Conservation (phyloP, 176 grass and related monocot species). For the Juncus effusus region DNA sequence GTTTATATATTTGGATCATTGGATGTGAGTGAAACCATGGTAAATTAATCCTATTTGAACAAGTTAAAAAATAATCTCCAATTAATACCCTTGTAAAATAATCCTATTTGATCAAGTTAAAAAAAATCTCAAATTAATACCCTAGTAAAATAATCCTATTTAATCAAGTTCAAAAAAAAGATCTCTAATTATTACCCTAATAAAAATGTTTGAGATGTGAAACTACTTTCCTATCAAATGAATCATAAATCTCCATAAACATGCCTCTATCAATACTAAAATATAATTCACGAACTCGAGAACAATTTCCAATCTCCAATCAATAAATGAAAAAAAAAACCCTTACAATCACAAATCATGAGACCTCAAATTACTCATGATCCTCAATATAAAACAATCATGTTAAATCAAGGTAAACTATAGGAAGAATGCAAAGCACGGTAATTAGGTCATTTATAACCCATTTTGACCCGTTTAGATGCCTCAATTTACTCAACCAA, state of each 20-base stretch:
- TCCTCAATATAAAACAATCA: not conserved
- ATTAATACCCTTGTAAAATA: too few species aligned
- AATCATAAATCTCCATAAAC: not conserved
- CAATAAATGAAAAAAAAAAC: not conserved
- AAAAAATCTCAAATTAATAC: too few species aligned
- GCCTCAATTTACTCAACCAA: slow-evolving; percentile 53
- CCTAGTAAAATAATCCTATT: too few species aligned
- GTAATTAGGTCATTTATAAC: slow-evolving; percentile 27
- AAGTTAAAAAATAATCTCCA: too few species aligned
- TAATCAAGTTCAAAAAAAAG: too few species aligned
- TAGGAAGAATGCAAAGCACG: slow-evolving; percentile 34
- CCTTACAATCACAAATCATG: not conserved
- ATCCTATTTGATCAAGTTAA: too few species aligned
- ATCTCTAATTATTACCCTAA: too few species aligned
- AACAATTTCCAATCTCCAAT: not conserved
- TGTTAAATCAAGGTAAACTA: slow-evolving; percentile 32
- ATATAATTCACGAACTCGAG: slow-evolving; percentile 1
- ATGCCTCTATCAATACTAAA: slow-evolving; percentile 12
- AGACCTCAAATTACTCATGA: not conserved
- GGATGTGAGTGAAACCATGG: too few species aligned
- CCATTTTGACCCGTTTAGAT: slow-evolving; percentile 56
- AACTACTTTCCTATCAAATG: not conserved
- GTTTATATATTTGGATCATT: too few species aligned
- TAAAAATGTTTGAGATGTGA: too few species aligned
- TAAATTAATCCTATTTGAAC: too few species aligned